Conservation (phyloP, 768 basidiomycete genomes). For the Kwoniella dejecticola region DNA sequence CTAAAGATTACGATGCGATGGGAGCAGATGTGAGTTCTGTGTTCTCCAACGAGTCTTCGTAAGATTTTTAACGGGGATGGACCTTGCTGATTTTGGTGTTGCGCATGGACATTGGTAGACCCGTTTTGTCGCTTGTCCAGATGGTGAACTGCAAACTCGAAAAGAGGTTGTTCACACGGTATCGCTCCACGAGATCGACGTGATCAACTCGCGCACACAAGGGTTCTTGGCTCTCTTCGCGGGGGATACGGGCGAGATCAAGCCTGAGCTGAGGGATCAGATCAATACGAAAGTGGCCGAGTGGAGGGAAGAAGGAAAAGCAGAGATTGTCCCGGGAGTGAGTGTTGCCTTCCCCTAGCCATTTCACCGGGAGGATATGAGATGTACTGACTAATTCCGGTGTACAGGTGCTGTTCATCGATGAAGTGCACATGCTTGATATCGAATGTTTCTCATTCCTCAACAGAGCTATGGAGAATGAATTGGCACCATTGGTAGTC, state of each 20-base stretch:
- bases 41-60: not conserved
- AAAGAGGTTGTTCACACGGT: conserved; percentile 98
- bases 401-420: conserved; percentile 93
- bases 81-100: not conserved
- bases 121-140: conserved; percentile 96
- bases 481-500: conserved; percentile 90
- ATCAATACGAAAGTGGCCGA: conserved; percentile 96
- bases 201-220: conserved; percentile 97
- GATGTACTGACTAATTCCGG: not conserved
- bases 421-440: conserved; percentile 99
- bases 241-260: conserved; percentile 94
- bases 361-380: not conserved
- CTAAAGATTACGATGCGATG: conserved; percentile 98
- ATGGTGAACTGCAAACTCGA: conserved; percentile 96
- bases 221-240: conserved; percentile 86
- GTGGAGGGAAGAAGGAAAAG: conserved; percentile 98
- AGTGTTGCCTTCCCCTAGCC: conserved; percentile 46
- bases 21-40: conserved; percentile 81
- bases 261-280: conserved; percentile 91
- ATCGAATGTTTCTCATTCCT: conserved; percentile 99
- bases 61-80: too few species aligned
- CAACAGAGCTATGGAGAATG: conserved; percentile 91
- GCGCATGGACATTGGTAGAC: conserved; percentile 63
- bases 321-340: conserved; percentile 94
- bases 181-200: conserved; percentile 96